A percentile compares a stretch with the other conserved stretches of the same genome.
phyloP scores from a whole-genome alignment of 768 basidiomycete genomes.

The Clitopilus passeckerianus region DNA sequence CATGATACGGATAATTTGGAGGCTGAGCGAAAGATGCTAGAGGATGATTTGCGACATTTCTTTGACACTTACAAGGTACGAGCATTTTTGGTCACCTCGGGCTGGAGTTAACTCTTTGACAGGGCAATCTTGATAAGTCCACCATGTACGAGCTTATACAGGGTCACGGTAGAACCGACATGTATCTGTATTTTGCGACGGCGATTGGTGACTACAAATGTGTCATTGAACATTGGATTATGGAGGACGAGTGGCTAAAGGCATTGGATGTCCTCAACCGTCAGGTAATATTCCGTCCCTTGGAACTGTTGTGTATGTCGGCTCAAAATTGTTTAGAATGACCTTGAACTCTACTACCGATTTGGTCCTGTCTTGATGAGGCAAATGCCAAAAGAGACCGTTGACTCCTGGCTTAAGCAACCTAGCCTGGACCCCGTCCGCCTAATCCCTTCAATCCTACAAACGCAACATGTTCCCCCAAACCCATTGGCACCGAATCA shows the following conservation, averaged over 20 bases:
- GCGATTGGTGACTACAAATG: constrained; percentile 76
- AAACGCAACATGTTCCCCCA: constrained; percentile 66
- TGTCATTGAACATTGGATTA: constrained; percentile 88
- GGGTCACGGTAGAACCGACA: constrained; percentile 88
- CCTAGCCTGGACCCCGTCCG: constrained; percentile 73
- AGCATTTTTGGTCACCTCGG: background rate
- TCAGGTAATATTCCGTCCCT: constrained; percentile 51
- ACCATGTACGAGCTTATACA: constrained; percentile 93
- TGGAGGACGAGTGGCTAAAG: constrained; percentile 88
- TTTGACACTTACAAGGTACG: constrained; percentile 89
- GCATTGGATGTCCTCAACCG: constrained; percentile 88
- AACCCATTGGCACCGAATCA: constrained; percentile 78
- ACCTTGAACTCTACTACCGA: constrained; percentile 87
- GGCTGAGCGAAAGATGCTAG: constrained; percentile 74
- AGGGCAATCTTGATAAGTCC: constrained; percentile 80
- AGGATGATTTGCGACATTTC: constrained; percentile 92
- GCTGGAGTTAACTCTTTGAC: background rate
- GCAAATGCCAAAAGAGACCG: constrained; percentile 81
- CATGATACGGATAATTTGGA: constrained; percentile 83
- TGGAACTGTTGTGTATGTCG: constrained; percentile 2
- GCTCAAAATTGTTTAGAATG: constrained; percentile 42
- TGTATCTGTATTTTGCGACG: constrained; percentile 87
- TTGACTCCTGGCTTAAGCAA: constrained; percentile 90
- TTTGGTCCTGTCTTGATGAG: constrained; percentile 87
- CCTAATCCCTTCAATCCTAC: constrained; percentile 85